These are phyloP conservation scores for Hypoxylon subgilvum DNA, from an alignment of 495 filamentous ascomycete genomes.

Conservation along the genomic window DNA sequence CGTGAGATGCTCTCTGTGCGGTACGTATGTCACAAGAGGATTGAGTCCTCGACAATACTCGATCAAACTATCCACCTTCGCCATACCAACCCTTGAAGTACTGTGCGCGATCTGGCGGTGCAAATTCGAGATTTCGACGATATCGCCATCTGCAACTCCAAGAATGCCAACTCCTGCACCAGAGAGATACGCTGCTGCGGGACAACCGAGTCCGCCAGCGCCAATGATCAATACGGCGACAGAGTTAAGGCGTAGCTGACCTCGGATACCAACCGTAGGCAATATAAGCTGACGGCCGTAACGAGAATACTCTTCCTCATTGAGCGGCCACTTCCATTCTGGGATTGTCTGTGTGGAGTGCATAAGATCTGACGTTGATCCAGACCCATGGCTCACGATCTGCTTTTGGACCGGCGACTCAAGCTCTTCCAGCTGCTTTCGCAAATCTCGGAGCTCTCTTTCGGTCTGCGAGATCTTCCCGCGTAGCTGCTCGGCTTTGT, in stretches of 20 bases:
- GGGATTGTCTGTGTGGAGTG: constrained; percentile 1
- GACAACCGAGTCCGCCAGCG: constrained; percentile 89
- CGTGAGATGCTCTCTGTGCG: constrained; percentile 66
- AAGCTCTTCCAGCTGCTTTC: constrained; percentile 43
- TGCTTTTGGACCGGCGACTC: constrained; percentile 28
- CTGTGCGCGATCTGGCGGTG: constrained; percentile 89
- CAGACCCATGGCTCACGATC: constrained; percentile 2
- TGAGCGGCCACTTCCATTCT: constrained; percentile 65
- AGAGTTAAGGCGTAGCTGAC: constrained; percentile 77
- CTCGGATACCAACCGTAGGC: constrained; percentile 78
- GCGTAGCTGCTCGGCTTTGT: constrained; percentile 38
- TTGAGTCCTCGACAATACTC: constrained; percentile 71
- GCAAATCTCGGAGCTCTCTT: constrained; percentile 42
- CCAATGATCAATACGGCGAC: constrained; percentile 83
- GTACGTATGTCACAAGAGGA: constrained; percentile 65
- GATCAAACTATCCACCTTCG: constrained; percentile 82
- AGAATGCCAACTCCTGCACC: constrained; percentile 85
- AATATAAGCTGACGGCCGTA: constrained; percentile 95
- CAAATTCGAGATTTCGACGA: constrained; percentile 86
- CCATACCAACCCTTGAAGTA: constrained; percentile 70
- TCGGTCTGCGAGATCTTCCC: constrained; percentile 43
- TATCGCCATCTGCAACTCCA: constrained; percentile 86
- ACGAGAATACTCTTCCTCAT: constrained; percentile 72
- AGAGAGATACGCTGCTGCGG: constrained; percentile 86
- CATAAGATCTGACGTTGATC: neutral